A percentile compares a stretch with the other conserved stretches of the same genome.
phyloP scores from a whole-genome alignment of 129 eudicot species.

The Tanacetum coccineum region DNA sequence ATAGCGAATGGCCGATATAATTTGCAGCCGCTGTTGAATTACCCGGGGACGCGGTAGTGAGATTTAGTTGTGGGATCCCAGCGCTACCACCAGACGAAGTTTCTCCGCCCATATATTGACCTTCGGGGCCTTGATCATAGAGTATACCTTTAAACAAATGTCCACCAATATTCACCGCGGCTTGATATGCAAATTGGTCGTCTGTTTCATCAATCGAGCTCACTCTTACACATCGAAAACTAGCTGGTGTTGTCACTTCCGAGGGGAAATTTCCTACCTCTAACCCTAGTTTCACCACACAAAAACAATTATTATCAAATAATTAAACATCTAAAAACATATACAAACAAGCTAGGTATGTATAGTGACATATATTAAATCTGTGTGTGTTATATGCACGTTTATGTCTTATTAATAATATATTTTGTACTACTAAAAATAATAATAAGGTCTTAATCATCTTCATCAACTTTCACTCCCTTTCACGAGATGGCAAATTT shows the following conservation, averaged over 20 bases:
- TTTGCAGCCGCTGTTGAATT: conserved; percentile 29
- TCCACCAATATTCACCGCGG: conserved; percentile 76
- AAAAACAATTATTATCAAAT: not conserved
- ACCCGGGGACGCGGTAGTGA: conserved; percentile 40
- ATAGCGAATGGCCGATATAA: conserved; percentile 48
- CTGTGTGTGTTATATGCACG: conserved; percentile 14
- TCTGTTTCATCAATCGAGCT: conserved; percentile 67
- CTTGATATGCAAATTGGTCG: conserved; percentile 79
- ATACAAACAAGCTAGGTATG: not conserved
- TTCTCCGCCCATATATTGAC: conserved; percentile 51
- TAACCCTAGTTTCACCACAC: conserved; percentile 41
- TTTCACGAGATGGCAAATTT: conserved; percentile 10
- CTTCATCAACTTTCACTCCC: conserved; percentile 24
- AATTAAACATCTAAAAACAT: not conserved
- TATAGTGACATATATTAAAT: not conserved
- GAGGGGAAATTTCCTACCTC: conserved; percentile 77
- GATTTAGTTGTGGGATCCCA: conserved; percentile 49
- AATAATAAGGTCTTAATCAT: conserved; percentile 18
- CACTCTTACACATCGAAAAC: conserved; percentile 79
- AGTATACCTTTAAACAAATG: conserved; percentile 83
- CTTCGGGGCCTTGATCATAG: conserved; percentile 75
- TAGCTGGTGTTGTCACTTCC: conserved; percentile 63
- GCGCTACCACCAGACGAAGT: conserved; percentile 73
- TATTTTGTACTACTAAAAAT: not conserved
- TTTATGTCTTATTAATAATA: not conserved